Evolutionary conservation across 2,329 filamentous ascomycete species (phyloP).

Genomic region (Diaporthe citri): DNA sequence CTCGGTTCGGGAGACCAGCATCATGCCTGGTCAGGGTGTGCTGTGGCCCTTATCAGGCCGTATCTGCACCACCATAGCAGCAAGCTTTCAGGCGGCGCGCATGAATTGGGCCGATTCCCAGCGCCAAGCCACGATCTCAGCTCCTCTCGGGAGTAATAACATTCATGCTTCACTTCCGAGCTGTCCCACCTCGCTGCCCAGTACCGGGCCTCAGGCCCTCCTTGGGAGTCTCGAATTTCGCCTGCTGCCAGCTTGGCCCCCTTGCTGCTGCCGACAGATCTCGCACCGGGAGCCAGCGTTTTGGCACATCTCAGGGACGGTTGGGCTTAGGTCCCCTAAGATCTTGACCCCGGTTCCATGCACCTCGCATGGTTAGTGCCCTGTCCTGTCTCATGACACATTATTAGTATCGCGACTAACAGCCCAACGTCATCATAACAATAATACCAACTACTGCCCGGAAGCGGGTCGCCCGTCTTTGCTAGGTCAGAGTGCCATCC

Average conservation of each 20-base stretch:
- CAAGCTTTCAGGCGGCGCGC: background rate
- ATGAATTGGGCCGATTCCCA: constrained; percentile 27
- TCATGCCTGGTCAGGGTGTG: constrained; percentile 13
- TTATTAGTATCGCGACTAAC: constrained; percentile 25
- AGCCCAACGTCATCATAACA: constrained; percentile 33
- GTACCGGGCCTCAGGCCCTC: constrained; percentile 14
- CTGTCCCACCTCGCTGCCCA: constrained; percentile 29
- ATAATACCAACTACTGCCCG: constrained; percentile 11
- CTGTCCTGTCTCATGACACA: constrained; percentile 23
- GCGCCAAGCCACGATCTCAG: constrained; percentile 20
- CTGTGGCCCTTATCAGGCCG: constrained; percentile 13
- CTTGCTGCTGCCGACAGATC: no score
- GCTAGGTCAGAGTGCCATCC: constrained; percentile 8
- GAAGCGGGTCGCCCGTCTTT: background rate
- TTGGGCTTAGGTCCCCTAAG: constrained; percentile 3
- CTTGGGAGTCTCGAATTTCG: background rate
- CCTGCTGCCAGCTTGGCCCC: background rate
- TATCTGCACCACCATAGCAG: background rate
- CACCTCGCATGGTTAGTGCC: constrained; percentile 22
- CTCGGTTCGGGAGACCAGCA: constrained; percentile 2
- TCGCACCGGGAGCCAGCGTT: no score
- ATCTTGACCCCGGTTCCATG: constrained; percentile 17
- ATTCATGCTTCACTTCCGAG: constrained; percentile 32
- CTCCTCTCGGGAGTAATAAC: constrained; percentile 9
- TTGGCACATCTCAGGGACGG: no score